Base-by-base conservation (phyloP, 495 filamentous ascomycete species). In the Annulohypoxylon bovei region DNA sequence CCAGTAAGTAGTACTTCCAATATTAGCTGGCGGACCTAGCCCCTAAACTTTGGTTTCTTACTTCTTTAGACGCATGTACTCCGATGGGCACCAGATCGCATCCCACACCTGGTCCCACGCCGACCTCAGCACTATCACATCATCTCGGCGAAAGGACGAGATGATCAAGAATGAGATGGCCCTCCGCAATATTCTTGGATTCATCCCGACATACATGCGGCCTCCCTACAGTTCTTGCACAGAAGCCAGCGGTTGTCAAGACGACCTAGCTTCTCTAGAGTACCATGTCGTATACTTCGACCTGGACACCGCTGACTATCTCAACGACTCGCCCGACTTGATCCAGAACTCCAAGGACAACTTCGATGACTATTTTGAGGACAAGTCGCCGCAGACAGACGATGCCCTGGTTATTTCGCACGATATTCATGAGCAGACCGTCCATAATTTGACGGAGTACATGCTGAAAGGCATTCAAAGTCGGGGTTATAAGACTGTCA, bases 161-260 rank as follows among this genome's bases (percentile, higher is more conserved):
- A 85, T 93, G 80, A 66, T 84, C 56, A 88, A 88, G 78, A 90
- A 90, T 63, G 90, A 92, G 77, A 89, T 88, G 70, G 90, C 90
- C 0, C 70, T 92, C 14, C 83, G 86, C 40, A 92, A 92, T 73
- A 88, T 92, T 65, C 78, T 92, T 7, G 90, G 89, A 14, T 82
- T 84, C 59, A 86, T 90, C 60, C 91, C 91, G 0, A 91, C 89
- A n/a, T 93, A 93, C 74, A 91, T 92, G 89, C 85, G 90, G 1
- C 90, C 90, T 2, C 90, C 90, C 0, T 92, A 89, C 73, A 87
- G 86, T 1, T 85, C 83, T 50, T 92, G 90, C 72, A 83, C 78
- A 11, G 61, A 64, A 7, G 79, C 68, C 1, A 71, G 65, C 27
- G 75, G 72, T 6, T 91, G 89, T 67, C 70, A 85, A 54, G 68